Evolutionary conservation across 1,139 yeast species (phyloP).

Genomic region (Zygosaccharomyces pseudobailii): DNA sequence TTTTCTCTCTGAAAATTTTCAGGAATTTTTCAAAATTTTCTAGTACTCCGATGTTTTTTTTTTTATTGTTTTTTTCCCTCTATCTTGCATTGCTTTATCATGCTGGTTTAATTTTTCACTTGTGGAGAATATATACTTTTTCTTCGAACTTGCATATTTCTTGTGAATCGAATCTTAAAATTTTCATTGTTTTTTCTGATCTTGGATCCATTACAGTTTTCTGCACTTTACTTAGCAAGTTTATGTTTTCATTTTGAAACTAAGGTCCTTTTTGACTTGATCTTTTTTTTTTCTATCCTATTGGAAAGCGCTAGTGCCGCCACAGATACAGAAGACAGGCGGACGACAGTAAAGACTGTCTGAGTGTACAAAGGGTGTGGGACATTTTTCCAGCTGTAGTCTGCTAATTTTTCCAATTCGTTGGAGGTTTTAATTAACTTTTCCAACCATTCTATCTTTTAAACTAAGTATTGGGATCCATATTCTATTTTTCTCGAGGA

Average conservation of each 20-base stretch:
- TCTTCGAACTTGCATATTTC: neutral
- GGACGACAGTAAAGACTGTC: constrained; percentile 3
- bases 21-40: constrained; percentile 2
- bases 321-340: neutral
- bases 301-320: constrained; percentile 2
- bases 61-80: neutral
- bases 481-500: neutral
- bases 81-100: no score
- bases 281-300: constrained; percentile 1
- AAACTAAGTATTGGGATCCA: neutral
- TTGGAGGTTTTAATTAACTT: constrained; percentile 31
- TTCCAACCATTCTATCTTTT: constrained; percentile 15
- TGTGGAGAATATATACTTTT: neutral
- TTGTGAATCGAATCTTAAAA: neutral
- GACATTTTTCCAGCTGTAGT: neutral
- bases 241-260: constrained; percentile 1
- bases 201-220: neutral
- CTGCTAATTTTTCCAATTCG: neutral
- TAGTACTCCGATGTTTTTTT: constrained; percentile 3
- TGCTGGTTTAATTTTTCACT: neutral
- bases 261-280: neutral
- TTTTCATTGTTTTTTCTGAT: neutral
- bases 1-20: neutral
- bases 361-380: neutral
- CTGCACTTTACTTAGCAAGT: neutral